Percentiles rank a stretch among this genome's conserved stretches.
Evolutionary conservation across 2,329 filamentous ascomycete genomes (phyloP).

Genomic region (Thyridium curvatum): DNA sequence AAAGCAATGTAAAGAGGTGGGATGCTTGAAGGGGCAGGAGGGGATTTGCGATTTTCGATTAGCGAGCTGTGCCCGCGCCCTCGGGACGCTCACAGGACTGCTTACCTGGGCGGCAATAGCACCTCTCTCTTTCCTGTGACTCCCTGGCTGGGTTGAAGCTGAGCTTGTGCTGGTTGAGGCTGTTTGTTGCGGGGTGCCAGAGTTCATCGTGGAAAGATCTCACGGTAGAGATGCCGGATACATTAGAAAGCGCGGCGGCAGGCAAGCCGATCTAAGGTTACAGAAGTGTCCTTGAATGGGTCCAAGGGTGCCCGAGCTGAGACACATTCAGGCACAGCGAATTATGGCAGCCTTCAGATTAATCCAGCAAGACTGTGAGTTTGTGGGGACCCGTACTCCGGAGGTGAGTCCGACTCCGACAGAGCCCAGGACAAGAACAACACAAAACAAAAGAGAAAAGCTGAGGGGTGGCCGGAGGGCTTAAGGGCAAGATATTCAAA

Average conservation of each 20-base stretch:
- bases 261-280: no score
- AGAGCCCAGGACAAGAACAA: neutral
- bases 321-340: no score
- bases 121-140: constrained; percentile 34
- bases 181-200: neutral
- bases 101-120: constrained; percentile 41
- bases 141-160: constrained; percentile 2
- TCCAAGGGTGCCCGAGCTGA: no score
- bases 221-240: neutral
- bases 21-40: neutral
- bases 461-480: no score
- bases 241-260: neutral
- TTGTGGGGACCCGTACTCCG: neutral
- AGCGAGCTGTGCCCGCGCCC: neutral
- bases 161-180: constrained; percentile 3
- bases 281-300: no score
- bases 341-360: neutral
- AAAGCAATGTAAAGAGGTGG: no score
- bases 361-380: neutral
- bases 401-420: neutral
- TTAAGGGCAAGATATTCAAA: no score
- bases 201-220: constrained; percentile 1
- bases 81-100: neutral
- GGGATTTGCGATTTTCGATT: neutral
- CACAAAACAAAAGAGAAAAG: no score